Base-by-base conservation (phyloP, 208 protist species). In the Acanthamoeba royreba region DNA sequence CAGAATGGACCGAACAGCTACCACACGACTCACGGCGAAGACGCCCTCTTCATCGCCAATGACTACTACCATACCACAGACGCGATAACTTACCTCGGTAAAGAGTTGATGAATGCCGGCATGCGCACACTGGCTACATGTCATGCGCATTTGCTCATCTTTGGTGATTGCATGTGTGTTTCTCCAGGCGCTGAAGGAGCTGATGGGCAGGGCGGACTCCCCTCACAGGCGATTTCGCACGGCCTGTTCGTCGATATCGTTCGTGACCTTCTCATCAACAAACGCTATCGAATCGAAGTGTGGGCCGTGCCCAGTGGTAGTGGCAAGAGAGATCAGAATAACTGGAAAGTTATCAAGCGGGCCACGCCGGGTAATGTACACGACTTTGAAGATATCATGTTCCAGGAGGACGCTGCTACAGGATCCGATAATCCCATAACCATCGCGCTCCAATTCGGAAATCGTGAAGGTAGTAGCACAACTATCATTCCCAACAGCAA, bases 301-400 rank as follows among this genome's bases (percentile, higher is more conserved):
- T 95, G 61, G 58, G 87, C 77, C 47, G 43, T 46, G 28, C 61
- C 74, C 4, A 53, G 28, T 74, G 38, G 63, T 45, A 28, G 61
- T 33, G 35, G n/a, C 45, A 61, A 94, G 46, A 47, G 38, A 53
- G 55, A 17, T 42, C 83, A 94, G 47, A 83, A 93, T 47, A 83
- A 87, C 49, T 95, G 58, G 88, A 8, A 87, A 40, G 25, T 94
- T 1, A 49, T 72, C 35, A 90, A 93, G 38, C 52, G 85, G 22
- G 94, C 79, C 0, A 97, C 96, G 42, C 96, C 96, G 17, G 96
- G 96, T 46, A 97, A 97, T 63, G 52, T 96, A 1, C 95, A 97
- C 61, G 89, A 77, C 25, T 97, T 97, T 92, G 96, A 97, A 55
- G 96, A 97, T 46, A 47, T 95, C n/a, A 61, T 97, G 49, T 94